Conservation (phyloP, 1,284 basidiomycete genomes). For the Pulveroboletus sp. region DNA sequence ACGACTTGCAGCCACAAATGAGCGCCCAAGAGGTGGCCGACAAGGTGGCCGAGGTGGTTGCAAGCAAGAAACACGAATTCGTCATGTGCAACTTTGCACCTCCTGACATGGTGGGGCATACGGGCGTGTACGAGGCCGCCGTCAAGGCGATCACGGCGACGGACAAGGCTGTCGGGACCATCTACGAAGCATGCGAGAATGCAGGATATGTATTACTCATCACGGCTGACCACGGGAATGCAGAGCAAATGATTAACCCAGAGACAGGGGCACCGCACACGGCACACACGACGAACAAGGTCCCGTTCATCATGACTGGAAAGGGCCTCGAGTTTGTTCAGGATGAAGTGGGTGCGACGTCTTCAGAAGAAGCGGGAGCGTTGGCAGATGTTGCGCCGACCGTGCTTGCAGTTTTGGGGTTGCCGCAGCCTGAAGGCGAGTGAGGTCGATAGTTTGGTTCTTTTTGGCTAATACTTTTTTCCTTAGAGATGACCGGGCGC, state of each 20-base stretch:
- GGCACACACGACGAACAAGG: constrained; percentile 82
- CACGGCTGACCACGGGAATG: constrained; percentile 93
- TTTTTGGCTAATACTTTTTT: constrained; percentile 4
- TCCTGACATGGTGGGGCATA: constrained; percentile 95
- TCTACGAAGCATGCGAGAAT: constrained; percentile 82
- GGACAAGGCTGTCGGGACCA: constrained; percentile 82
- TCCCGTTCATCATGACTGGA: constrained; percentile 79
- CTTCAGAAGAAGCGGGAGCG: constrained; percentile 69
- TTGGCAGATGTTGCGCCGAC: constrained; percentile 89
- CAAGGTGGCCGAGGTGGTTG: constrained; percentile 85
- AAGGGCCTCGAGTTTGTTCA: constrained; percentile 48
- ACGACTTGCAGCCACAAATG: constrained; percentile 88
- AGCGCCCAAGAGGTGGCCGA: constrained; percentile 83
- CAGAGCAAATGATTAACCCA: constrained; percentile 87
- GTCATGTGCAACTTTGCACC: constrained; percentile 97
- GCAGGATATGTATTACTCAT: constrained; percentile 84
- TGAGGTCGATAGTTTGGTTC: neutral
- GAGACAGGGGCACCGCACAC: constrained; percentile 84
- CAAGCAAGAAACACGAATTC: constrained; percentile 71
- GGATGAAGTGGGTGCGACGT: constrained; percentile 39
- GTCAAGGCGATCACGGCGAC: constrained; percentile 82
- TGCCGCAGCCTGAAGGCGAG: constrained; percentile 61
- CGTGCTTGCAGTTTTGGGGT: constrained; percentile 72
- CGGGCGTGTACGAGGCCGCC: constrained; percentile 85
- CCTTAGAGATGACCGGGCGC: constrained; percentile 32